Conservation (phyloP, 371 early-diverging fungal genomes). For the Mortierella sp. region DNA sequence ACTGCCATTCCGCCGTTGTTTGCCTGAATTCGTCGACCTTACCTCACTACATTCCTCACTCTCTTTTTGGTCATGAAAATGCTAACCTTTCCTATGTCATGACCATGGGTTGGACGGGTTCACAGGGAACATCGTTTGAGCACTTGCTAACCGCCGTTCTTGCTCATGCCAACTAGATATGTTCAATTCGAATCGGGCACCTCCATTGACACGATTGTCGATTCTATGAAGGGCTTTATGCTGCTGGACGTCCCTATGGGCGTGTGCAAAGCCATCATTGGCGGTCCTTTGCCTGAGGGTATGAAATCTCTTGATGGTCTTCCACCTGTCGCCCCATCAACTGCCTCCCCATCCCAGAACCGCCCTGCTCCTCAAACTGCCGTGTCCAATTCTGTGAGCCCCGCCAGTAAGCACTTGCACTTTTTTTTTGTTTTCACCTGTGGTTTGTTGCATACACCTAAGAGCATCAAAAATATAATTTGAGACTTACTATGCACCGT, state of each 20-base stretch:
- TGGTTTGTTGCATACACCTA: not conserved
- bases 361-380: slow-evolving; percentile 20
- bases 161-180: slow-evolving; percentile 26
- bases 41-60: not conserved
- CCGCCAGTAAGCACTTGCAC: slow-evolving; percentile 49
- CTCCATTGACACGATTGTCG: slow-evolving; percentile 64
- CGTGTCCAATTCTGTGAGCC: slow-evolving; percentile 24
- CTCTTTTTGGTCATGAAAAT: not conserved
- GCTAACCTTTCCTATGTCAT: not conserved
- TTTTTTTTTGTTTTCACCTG: not conserved
- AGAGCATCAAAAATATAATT: not conserved
- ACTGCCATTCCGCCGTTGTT: not conserved
- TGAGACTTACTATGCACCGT: not conserved
- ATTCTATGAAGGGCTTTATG: slow-evolving; percentile 82
- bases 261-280: slow-evolving; percentile 78
- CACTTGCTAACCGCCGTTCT: not conserved
- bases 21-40: not conserved
- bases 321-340: slow-evolving; percentile 48
- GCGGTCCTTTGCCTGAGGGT: slow-evolving; percentile 84
- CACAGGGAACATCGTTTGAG: slow-evolving; percentile 2
- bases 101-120: not conserved
- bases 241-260: slow-evolving; percentile 78
- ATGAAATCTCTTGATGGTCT: slow-evolving; percentile 74
- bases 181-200: slow-evolving; percentile 51
- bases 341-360: not conserved